Percentiles rank a stretch among this genome's conserved stretches.
Evolutionary conservation across 345 rosid species (phyloP).

Genomic region (Gossypium anomalum): DNA sequence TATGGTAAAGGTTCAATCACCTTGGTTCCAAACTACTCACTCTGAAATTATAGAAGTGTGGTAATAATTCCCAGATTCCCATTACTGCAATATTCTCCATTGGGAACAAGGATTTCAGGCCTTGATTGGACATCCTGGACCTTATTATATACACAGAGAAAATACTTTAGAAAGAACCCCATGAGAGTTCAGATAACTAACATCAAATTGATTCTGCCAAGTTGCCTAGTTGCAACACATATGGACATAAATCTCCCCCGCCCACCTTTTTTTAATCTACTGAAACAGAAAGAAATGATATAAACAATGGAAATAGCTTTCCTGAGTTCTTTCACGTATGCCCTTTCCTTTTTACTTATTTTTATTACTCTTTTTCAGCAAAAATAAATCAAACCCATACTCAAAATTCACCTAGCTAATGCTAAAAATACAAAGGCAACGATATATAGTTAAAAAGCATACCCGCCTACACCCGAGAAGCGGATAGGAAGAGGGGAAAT

Average conservation of each 20-base stretch:
- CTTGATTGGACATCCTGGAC: slow-evolving; percentile 72
- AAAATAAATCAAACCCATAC: not conserved
- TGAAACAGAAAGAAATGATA: not conserved
- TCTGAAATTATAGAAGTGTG: slow-evolving; percentile 68
- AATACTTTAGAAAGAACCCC: slow-evolving; percentile 5
- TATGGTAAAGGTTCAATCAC: not conserved
- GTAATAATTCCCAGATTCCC: slow-evolving; percentile 89
- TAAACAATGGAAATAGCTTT: not conserved
- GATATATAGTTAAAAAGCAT: slow-evolving; percentile 15
- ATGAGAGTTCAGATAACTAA: not conserved
- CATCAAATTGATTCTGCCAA: not conserved
- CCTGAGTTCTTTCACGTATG: not conserved
- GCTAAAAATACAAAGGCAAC: not conserved
- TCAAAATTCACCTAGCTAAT: not conserved
- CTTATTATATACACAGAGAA: slow-evolving; percentile 26
- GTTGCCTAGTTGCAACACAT: too few species aligned
- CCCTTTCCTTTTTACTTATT: not conserved
- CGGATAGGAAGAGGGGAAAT: slow-evolving; percentile 66
- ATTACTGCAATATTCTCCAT: slow-evolving; percentile 90
- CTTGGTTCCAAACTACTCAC: slow-evolving; percentile 42
- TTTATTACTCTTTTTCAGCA: not conserved
- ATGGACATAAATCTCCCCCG: too few species aligned
- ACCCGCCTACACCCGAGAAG: slow-evolving; percentile 96
- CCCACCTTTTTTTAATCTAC: not conserved
- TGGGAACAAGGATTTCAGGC: slow-evolving; percentile 63